A percentile compares a stretch with the other conserved stretches of the same genome.
These are phyloP conservation scores for Suillus luteus DNA, from an alignment of 768 basidiomycete species.

Conservation along the genomic window DNA sequence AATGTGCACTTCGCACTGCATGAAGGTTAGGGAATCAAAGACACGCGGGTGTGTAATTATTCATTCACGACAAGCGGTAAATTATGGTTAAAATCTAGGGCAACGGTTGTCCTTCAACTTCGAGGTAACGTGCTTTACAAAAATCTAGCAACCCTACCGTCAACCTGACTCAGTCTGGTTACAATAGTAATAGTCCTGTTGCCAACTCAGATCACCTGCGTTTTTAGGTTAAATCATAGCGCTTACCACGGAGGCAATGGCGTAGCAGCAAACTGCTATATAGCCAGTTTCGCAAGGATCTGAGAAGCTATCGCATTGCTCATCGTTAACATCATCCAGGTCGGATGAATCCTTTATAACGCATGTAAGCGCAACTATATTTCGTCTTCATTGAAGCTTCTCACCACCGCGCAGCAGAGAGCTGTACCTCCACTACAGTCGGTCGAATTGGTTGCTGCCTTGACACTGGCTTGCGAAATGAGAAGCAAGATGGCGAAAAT, in stretches of 20 bases:
- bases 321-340: neutral
- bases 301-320: neutral
- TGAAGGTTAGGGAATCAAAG: neutral
- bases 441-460: neutral
- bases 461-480: neutral
- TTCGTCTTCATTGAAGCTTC: neutral
- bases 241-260: neutral
- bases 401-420: neutral
- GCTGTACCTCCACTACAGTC: neutral
- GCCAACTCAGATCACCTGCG: neutral
- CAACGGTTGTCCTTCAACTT: neutral
- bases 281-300: neutral
- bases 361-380: neutral
- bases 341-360: neutral
- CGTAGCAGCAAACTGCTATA: neutral
- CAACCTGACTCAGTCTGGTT: neutral
- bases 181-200: neutral
- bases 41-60: neutral
- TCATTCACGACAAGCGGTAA: neutral
- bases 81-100: neutral
- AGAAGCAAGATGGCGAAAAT: neutral
- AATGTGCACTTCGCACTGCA: neutral
- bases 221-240: neutral
- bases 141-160: neutral
- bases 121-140: neutral